A percentile compares a stretch with the other conserved stretches of the same genome.
These are phyloP conservation scores for Eremothecium coryli DNA, from an alignment of 1,139 yeast genomes.

Conservation along the genomic window DNA sequence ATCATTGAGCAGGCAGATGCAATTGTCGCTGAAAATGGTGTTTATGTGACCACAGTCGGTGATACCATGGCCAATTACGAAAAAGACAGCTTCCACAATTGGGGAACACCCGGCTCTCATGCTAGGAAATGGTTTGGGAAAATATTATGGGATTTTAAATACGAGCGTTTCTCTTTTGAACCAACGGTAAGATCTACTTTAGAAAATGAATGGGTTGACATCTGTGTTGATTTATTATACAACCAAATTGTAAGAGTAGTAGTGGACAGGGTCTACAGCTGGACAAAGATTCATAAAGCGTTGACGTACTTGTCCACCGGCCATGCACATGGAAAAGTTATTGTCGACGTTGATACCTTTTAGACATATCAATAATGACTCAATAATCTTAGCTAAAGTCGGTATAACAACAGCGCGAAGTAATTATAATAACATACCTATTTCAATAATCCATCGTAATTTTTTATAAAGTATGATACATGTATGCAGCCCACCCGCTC, in stretches of 20 bases:
- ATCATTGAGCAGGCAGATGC: constrained; percentile 27
- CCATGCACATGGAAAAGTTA: constrained; percentile 59
- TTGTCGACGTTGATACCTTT: constrained; percentile 36
- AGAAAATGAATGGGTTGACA: constrained; percentile 29
- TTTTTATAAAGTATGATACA: neutral
- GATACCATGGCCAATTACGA: constrained; percentile 36
- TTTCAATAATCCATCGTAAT: neutral
- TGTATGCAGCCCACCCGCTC: neutral
- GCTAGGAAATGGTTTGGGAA: constrained; percentile 33
- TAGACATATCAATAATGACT: no score
- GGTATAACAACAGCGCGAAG: neutral
- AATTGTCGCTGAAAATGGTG: constrained; percentile 36
- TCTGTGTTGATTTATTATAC: constrained; percentile 36
- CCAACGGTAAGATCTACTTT: constrained; percentile 24
- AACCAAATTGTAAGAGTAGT: constrained; percentile 33
- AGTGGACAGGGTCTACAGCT: constrained; percentile 47
- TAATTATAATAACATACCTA: neutral
- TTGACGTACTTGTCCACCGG: constrained; percentile 40
- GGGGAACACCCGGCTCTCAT: constrained; percentile 33
- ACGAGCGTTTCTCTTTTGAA: constrained; percentile 31
- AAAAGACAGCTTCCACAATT: constrained; percentile 29
- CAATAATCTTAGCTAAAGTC: constrained; percentile 1
- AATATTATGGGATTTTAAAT: constrained; percentile 31
- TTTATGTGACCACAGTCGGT: constrained; percentile 48
- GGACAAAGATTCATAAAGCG: constrained; percentile 47